Evolutionary conservation across 2,329 filamentous ascomycete species (phyloP), one percentile per base, ranked within the genome.

Genomic region (Talaromyces sp.): DNA sequence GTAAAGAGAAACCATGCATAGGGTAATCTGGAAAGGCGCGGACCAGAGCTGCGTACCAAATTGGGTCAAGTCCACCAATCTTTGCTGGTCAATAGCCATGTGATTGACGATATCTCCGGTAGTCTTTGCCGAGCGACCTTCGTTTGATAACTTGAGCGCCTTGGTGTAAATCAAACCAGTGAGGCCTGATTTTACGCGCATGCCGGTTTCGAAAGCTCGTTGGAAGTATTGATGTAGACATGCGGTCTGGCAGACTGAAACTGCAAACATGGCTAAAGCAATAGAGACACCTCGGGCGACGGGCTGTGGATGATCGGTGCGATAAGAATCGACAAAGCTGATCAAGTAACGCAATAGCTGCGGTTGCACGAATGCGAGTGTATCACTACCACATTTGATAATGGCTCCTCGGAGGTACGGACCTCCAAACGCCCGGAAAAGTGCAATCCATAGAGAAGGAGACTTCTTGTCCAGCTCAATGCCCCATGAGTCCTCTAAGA

Each of bases 71-170:
- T 99, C 95, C 73, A 97, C 91, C 19, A 99, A 85, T 69, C 96
- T 90, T 78, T 99, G 95, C 14, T 94, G 94, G 75, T 99, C 95
- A 10, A 99, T 94, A 54, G 96, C 95, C 94, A 99, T 99, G 79
- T 97, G 95, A 75, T 99, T 99, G 76, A 99, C 95, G 73, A 99
- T 98, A 73, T 99, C 96, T 65, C 95, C 95, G 0, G 95, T 99
- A 0, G 92, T 91, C 80, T 98, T 97, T 52, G 88, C 80, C 2
- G 93, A 86, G 62, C 94, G 87, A 9, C 95, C 95, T 79, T 99
- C 95, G 72, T 96, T 98, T 5, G 94, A 98, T 19, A 99, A 83
- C 68, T 87, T 89, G 68, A 98, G 84, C 0, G 93, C 90, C 80
- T 99, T 99, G 66, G 89, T 86, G 77, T 99, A 99, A 69, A 99